Conservation (phyloP, 352 stramenopile genomes). For the Phytophthora tubulina region DNA sequence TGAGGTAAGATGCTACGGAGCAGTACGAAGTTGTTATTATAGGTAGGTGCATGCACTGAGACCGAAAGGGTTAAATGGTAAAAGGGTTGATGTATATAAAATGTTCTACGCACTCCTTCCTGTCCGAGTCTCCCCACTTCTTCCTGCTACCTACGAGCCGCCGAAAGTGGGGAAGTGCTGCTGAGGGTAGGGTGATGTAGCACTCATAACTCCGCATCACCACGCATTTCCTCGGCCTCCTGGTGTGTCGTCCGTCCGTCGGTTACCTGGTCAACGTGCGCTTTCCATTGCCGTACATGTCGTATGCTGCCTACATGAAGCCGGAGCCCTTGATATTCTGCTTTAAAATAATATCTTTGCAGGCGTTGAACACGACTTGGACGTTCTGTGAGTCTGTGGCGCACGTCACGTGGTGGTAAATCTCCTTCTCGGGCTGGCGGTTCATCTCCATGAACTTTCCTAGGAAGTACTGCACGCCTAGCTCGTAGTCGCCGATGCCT, state of each 20-base stretch:
- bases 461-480: constrained; percentile 92
- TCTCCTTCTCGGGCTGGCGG: constrained; percentile 91
- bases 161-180: constrained; percentile 20
- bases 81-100: constrained; percentile 43
- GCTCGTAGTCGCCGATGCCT: constrained; percentile 86
- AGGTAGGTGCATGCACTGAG: not conserved
- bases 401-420: constrained; percentile 97
- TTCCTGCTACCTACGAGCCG: constrained; percentile 27
- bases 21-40: not conserved
- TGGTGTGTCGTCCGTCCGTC: constrained; percentile 22
- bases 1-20: not conserved
- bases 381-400: constrained; percentile 98
- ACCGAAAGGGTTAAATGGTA: constrained; percentile 7
- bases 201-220: constrained; percentile 27
- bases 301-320: constrained; percentile 78
- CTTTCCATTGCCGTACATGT: constrained; percentile 37
- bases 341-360: constrained; percentile 96
- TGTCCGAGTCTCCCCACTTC: constrained; percentile 21
- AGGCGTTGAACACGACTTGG: constrained; percentile 96
- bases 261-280: constrained; percentile 30
- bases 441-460: constrained; percentile 97
- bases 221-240: constrained; percentile 17
- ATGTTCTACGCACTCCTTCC: constrained; percentile 48
- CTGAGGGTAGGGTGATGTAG: constrained; percentile 24
- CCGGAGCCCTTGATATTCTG: constrained; percentile 94